phyloP scores from a whole-genome alignment of 768 basidiomycete genomes.

The Suillus variegatus region DNA sequence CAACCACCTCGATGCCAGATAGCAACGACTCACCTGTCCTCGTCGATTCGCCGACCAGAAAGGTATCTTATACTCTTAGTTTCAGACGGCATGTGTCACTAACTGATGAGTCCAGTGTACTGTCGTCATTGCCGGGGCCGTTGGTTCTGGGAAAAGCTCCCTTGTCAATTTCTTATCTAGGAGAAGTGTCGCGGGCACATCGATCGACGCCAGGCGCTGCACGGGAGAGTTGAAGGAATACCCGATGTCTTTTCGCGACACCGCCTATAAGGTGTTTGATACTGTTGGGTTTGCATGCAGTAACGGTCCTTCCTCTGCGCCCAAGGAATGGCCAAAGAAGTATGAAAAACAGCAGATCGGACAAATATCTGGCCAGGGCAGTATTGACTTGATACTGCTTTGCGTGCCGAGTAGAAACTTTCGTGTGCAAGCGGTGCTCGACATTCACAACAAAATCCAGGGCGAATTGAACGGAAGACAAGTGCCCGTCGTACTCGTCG shows the following conservation, averaged over 20 bases:
- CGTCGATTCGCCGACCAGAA: not conserved
- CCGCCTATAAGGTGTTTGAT: not conserved
- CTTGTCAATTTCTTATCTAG: conserved; percentile 40
- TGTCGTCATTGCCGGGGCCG: conserved; percentile 25
- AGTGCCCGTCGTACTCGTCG: not conserved
- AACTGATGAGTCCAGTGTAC: not conserved
- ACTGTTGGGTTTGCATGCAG: not conserved
- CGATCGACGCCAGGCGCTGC: conserved; percentile 20
- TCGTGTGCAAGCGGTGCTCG: not conserved
- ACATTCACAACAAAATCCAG: not conserved
- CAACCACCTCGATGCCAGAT: too few species aligned
- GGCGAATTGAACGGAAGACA: not conserved
- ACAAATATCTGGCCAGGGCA: not conserved
- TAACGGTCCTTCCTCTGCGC: not conserved
- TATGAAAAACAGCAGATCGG: not conserved
- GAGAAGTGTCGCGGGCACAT: conserved; percentile 24
- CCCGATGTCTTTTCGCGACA: conserved; percentile 5
- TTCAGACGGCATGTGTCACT: not conserved
- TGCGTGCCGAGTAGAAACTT: not conserved
- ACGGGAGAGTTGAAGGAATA: conserved; percentile 19
- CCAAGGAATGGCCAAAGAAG: not conserved
- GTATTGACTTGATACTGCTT: not conserved
- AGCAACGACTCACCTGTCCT: not conserved
- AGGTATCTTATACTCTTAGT: not conserved
- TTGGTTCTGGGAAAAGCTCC: conserved; percentile 40